A percentile compares a stretch with the other conserved stretches of the same genome.
Conservation (phyloP, 2,329 filamentous ascomycete species). For the Teratosphaeria zuluensis region DNA sequence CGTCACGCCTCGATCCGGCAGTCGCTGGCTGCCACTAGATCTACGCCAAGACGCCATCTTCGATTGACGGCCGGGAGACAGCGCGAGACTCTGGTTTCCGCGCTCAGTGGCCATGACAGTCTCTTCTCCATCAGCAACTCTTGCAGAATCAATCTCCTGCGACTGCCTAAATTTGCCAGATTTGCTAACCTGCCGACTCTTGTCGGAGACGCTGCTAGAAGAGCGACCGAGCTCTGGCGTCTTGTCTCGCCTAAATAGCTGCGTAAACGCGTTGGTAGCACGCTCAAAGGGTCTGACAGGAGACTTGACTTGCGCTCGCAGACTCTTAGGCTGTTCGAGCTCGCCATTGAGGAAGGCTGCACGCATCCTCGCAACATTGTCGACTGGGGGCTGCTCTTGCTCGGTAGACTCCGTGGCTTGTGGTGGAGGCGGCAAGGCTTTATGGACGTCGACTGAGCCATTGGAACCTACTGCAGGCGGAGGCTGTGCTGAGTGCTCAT, state of each 20-base stretch:
- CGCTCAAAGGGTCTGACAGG: constrained; percentile 30
- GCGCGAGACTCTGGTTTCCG: not conserved
- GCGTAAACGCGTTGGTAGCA: constrained; percentile 29
- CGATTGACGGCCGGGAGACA: not conserved
- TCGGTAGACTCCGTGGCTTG: not conserved
- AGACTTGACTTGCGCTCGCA: constrained; percentile 23
- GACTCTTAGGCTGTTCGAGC: constrained; percentile 17
- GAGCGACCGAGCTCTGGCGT: constrained; percentile 3
- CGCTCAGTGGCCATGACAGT: not conserved
- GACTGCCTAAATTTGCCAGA: not conserved
- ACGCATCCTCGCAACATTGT: constrained; percentile 15
- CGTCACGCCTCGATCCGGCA: constrained; percentile 3
- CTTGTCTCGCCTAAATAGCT: constrained; percentile 25
- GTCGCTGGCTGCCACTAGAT: not conserved
- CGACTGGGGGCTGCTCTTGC: not conserved
- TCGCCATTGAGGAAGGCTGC: constrained; percentile 19
- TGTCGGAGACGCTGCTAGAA: not conserved
- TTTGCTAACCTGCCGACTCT: not conserved
- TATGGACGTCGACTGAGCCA: not conserved
- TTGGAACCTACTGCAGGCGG: not conserved
- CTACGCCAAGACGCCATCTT: not conserved
- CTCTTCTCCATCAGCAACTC: not conserved
- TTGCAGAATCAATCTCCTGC: not conserved
- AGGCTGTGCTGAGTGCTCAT: not conserved
- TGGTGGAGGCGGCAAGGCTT: not conserved